phyloP scores from a whole-genome alignment of 2,329 filamentous ascomycete species.

The Phoma sp. region DNA sequence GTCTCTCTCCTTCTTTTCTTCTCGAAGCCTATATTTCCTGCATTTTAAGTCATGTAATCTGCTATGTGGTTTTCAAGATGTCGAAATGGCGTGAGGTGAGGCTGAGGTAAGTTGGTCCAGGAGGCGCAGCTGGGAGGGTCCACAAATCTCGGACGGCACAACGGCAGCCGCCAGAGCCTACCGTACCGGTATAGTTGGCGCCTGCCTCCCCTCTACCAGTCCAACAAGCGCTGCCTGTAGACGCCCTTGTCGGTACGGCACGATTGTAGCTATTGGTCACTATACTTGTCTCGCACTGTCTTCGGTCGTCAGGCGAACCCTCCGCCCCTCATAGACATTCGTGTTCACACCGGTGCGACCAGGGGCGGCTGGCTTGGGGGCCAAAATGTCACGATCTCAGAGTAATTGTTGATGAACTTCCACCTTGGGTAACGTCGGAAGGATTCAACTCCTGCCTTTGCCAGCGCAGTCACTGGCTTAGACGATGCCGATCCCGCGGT shows the following conservation, averaged over 20 bases:
- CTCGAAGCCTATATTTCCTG: too few relatives aligned
- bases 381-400: background rate
- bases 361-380: background rate
- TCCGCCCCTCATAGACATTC: background rate
- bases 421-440: background rate
- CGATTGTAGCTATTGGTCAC: background rate
- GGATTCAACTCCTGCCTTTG: background rate
- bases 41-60: too few relatives aligned
- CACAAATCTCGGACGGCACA: background rate
- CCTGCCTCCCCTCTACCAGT: background rate
- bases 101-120: background rate
- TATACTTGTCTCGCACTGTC: background rate
- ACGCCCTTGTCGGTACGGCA: background rate
- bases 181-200: background rate
- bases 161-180: background rate
- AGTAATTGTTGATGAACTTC: background rate
- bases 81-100: too few relatives aligned
- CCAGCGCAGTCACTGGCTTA: background rate
- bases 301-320: background rate
- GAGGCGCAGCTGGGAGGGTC: background rate
- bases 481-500: background rate
- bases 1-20: too few relatives aligned
- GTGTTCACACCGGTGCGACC: background rate
- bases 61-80: too few relatives aligned
- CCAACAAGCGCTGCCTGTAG: background rate